Evolutionary conservation across 1,284 basidiomycete species (phyloP), one percentile per base, ranked within the genome.

Genomic region (Pseudozyma thailandica): DNA sequence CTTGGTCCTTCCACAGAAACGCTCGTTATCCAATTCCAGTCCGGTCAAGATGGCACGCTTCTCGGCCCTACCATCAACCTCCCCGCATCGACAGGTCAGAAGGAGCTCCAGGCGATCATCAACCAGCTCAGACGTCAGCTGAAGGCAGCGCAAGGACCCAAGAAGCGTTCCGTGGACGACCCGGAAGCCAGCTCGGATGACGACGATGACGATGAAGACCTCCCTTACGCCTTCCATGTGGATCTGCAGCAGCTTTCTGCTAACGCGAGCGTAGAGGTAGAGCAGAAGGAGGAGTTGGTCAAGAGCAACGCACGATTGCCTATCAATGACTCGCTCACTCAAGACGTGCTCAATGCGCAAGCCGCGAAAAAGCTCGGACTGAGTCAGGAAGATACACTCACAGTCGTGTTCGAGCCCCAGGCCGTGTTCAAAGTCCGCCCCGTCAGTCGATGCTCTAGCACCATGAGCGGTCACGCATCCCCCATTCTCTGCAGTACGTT

Each of bases 401-500:
- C 74, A 25, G 63, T 82, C 20, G 77, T 80, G 4, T 82, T 79
- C 50, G 78, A 81, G 47, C 95, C 96, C 3, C 94, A 98, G 83
- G 94, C 94, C 18, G 92, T 98, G 2, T 98, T 98, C 85, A 89
- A 90, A 72, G 95, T 98, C 13, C 87, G 94, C 72, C 92, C 92
- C 38, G 93, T 96, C 16, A 94, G 92, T 37, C 85, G 95, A 65
- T 98, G 95, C 83, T 94, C 92, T 16, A 92, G 92, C 23, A 96
- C 93, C 10, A 86, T 98, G 45, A 90, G 90, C 59, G 72, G 72
- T 35, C 96, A 98, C 79, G 88, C 90, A 8, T 92, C 93, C 0
- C 93, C 95, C 0, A 98, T 98, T 68, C 87, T 98, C 8, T 98
- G 94, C 82, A 93, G 93, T 46, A 90, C 93, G 0, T 96, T 98